Evolutionary conservation across 1,284 basidiomycete genomes (phyloP).

Genomic region (Bondarzewia mesenterica): DNA sequence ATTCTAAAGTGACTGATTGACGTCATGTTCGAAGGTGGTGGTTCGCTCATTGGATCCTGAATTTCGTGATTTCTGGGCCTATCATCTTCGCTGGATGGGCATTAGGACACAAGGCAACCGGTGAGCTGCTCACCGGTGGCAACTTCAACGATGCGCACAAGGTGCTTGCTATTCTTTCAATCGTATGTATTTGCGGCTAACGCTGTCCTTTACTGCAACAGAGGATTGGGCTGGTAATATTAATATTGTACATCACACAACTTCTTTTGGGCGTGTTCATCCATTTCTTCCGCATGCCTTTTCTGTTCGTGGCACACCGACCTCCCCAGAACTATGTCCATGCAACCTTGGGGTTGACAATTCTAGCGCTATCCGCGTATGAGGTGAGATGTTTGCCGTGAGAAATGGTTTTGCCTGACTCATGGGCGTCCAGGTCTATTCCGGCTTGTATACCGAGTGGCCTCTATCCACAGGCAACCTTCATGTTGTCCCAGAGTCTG

Average conservation of each 20-base stretch:
- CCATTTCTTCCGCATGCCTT: constrained; percentile 41
- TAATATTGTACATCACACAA: constrained; percentile 50
- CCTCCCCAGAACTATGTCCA: constrained; percentile 44
- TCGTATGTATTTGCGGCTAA: background rate
- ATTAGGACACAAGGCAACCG: constrained; percentile 29
- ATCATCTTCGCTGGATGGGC: constrained; percentile 42
- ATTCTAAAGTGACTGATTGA: background rate
- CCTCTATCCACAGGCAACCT: constrained; percentile 23
- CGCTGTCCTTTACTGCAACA: constrained; percentile 22
- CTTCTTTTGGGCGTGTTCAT: constrained; percentile 39
- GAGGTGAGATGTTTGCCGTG: constrained; percentile 25
- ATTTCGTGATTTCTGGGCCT: constrained; percentile 38
- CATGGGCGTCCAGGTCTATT: constrained; percentile 30
- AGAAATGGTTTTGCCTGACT: background rate
- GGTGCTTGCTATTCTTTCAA: constrained; percentile 11
- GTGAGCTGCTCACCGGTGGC: constrained; percentile 17
- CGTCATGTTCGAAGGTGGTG: constrained; percentile 39
- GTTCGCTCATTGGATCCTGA: constrained; percentile 36
- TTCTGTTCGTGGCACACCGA: constrained; percentile 29
- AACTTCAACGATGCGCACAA: constrained; percentile 37
- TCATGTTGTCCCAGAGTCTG: constrained; percentile 30
- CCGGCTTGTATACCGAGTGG: constrained; percentile 42
- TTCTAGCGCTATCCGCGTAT: constrained; percentile 37
- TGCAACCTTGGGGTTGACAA: constrained; percentile 34
- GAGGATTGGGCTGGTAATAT: constrained; percentile 46